Conservation (phyloP, 2,329 filamentous ascomycete species). For the Triangularia verruculosa region DNA sequence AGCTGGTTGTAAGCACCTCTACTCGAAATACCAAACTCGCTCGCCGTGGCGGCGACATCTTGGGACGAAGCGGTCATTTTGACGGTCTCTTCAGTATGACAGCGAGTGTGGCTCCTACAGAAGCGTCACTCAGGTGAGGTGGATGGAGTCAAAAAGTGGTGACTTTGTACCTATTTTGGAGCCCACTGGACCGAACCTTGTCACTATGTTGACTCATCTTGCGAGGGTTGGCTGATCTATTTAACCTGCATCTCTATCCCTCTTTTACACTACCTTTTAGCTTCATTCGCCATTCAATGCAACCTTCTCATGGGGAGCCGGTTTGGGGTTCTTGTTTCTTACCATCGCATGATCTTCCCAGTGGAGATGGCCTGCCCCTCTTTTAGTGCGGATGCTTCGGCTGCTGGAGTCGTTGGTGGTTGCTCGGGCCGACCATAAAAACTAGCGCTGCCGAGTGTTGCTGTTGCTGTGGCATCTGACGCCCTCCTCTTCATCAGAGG, state of each 20-base stretch:
- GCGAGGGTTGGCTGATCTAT: background rate
- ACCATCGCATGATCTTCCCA: background rate
- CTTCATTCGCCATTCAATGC: background rate
- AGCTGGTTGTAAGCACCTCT: conserved; percentile 17
- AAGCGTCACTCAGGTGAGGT: background rate
- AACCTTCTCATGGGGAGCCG: background rate
- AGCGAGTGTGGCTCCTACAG: background rate
- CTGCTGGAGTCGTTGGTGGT: background rate
- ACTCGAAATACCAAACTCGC: background rate
- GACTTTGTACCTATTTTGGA: background rate
- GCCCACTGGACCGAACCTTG: background rate
- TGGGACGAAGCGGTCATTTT: background rate
- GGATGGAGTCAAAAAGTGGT: background rate
- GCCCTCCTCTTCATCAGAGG: background rate
- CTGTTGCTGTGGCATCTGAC: background rate
- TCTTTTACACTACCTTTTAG: background rate
- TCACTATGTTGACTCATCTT: background rate
- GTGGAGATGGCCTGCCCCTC: background rate
- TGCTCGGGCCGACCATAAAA: background rate
- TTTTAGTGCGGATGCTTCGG: background rate
- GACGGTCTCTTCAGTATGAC: background rate
- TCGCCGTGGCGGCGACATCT: background rate
- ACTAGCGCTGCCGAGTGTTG: background rate
- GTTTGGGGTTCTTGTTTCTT: background rate
- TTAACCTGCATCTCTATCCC: background rate